phyloP scores from a whole-genome alignment of 2,329 filamentous ascomycete genomes.

The Colletotrichum destructivum region DNA sequence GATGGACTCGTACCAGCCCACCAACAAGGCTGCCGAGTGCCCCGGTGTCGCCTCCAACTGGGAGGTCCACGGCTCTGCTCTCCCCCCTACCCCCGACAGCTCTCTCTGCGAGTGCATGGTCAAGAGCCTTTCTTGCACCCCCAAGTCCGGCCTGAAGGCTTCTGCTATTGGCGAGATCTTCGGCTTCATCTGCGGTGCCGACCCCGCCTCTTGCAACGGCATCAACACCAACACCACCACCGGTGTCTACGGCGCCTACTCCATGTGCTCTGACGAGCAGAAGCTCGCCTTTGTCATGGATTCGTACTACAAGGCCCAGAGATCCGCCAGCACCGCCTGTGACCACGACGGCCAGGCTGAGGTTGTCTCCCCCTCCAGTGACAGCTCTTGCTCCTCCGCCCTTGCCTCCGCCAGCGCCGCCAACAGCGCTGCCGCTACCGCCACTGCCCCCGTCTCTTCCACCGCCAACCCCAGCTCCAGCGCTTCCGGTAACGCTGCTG shows the following conservation, averaged over 20 bases:
- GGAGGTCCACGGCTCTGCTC: constrained; percentile 74
- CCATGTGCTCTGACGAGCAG: constrained; percentile 80
- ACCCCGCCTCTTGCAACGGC: constrained; percentile 72
- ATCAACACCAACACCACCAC: constrained; percentile 77
- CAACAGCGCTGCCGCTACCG: constrained; percentile 63
- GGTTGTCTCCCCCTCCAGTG: constrained; percentile 63
- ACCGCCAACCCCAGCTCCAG: constrained; percentile 46
- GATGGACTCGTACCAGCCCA: constrained; percentile 78
- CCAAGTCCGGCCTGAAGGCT: constrained; percentile 69
- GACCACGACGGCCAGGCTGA: constrained; percentile 79
- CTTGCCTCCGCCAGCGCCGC: constrained; percentile 75
- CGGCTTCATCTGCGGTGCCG: constrained; percentile 77
- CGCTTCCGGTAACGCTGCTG: constrained; percentile 38
- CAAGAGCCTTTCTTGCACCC: constrained; percentile 78
- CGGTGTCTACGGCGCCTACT: constrained; percentile 82
- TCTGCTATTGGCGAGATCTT: constrained; percentile 80
- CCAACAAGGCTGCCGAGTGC: constrained; percentile 81
- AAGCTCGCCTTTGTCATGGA: constrained; percentile 83
- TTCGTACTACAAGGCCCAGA: constrained; percentile 76
- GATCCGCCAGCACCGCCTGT: constrained; percentile 72
- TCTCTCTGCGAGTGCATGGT: constrained; percentile 90
- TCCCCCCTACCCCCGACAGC: constrained; percentile 87
- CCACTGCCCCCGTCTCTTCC: constrained; percentile 56
- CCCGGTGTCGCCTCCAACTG: constrained; percentile 77
- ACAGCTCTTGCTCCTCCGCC: constrained; percentile 69